A percentile compares a stretch with the other conserved stretches of the same genome.
These are phyloP conservation scores for Potentilla sterilis DNA, from an alignment of 306 rosid species.

Conservation along the genomic window DNA sequence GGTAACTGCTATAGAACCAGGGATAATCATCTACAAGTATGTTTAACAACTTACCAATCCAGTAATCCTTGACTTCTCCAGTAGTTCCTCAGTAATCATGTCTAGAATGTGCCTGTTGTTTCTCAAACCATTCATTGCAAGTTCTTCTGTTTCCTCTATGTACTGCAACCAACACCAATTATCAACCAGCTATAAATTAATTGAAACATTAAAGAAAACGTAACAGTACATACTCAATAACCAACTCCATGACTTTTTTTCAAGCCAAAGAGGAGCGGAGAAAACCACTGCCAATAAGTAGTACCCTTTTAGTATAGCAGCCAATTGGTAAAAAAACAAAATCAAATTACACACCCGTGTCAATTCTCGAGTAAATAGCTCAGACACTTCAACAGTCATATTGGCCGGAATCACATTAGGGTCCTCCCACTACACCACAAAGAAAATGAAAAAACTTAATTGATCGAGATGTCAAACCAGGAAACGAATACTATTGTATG, in stretches of 20 bases:
- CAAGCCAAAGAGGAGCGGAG: neutral
- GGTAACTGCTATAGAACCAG: constrained; percentile 4
- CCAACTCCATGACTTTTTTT: neutral
- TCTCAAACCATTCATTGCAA: constrained; percentile 74
- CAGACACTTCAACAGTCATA: constrained; percentile 86
- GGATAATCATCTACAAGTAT: neutral
- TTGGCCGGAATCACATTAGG: constrained; percentile 83
- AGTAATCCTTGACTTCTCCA: constrained; percentile 85
- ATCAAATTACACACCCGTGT: constrained; percentile 62
- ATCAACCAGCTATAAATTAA: constrained; percentile 7
- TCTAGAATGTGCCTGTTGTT: constrained; percentile 80
- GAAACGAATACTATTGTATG: neutral
- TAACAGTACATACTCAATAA: neutral
- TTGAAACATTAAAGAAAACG: constrained; percentile 3
- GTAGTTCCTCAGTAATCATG: constrained; percentile 60
- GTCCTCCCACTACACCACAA: constrained; percentile 78
- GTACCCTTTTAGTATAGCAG: constrained; percentile 8
- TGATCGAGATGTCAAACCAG: constrained; percentile 9
- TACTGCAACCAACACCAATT: constrained; percentile 56
- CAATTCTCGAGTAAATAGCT: constrained; percentile 92
- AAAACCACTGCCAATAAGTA: neutral
- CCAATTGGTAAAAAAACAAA: constrained; percentile 23
- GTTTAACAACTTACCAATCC: constrained; percentile 62
- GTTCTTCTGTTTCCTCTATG: constrained; percentile 91
- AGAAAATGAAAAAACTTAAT: constrained; percentile 25